Evolutionary conservation across 352 stramenopile species (phyloP), one percentile per base, ranked within the genome.

Genomic region (Globisporangium spinosum): DNA sequence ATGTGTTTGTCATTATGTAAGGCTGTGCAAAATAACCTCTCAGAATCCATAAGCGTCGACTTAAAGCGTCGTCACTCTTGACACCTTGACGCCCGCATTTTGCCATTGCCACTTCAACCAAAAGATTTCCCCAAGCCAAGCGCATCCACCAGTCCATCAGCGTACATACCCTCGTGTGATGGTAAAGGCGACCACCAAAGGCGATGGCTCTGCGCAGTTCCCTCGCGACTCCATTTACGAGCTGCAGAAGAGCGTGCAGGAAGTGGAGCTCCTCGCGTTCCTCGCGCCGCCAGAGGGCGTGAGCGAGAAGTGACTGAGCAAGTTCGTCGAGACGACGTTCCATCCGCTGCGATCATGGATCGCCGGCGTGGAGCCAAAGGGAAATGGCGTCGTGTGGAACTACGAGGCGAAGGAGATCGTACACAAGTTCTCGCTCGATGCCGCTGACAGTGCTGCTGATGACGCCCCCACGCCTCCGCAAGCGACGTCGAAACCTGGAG

Each of bases 271-370:
- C 15, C 55, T 85, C 51, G 76, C 75, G 58, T 76, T 79, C n/a
- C 67, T 91, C 49, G 54, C 67, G 47, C 70, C 80, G 5, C 49
- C 58, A 0, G 83, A 89, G 3, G 77, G 77, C 15, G 68, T 89
- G 55, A 82, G 73, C 69, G 83, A 89, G n/a, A 94, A 94, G 72
- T 89, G 89, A 54, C 73, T 77, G 25, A 90, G 81, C 61, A 82
- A 83, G 22, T 75, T 91, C 20, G 82, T 78, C n/a, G 83, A 91
- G 32, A 76, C 79, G 4, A 69, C 77, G 20, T 90, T 90, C 58
- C 85, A 94, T 59, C 73, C 81, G 7, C 68, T 87, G 25, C 83
- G 83, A 8, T 80, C 82, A 15, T 94, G 87, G 87, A 64, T 90
- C 40, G 85, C 83, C 9, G 80, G 80, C 1, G 75, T 93, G 55